Percentiles rank a stretch among this genome's conserved stretches.
Evolutionary conservation across 345 rosid genomes (phyloP).

Genomic region (Raphanus sativus): DNA sequence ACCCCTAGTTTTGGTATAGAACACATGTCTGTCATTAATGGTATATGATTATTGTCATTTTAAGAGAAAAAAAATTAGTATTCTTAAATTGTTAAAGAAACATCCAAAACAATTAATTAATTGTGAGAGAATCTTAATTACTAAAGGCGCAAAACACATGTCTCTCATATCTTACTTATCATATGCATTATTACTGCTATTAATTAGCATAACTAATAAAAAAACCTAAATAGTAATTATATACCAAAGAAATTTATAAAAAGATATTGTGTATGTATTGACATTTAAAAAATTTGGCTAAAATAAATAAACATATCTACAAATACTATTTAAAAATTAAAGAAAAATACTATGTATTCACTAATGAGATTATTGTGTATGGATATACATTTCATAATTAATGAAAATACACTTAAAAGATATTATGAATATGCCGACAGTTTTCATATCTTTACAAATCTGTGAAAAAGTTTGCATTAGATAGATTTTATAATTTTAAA

Average conservation of each 20-base stretch:
- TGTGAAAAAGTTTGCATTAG: not conserved
- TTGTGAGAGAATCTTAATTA: not conserved
- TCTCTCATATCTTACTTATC: not conserved
- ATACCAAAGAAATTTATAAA: too few relatives aligned
- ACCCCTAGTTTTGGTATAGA: constrained; percentile 1
- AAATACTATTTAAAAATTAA: too few relatives aligned
- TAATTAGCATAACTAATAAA: too few relatives aligned
- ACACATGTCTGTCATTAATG: constrained; percentile 13
- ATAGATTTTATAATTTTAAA: not conserved
- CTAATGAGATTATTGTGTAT: not conserved
- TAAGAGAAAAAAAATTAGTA: too few relatives aligned
- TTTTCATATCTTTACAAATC: not conserved
- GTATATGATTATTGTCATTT: not conserved
- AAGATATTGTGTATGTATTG: too few relatives aligned
- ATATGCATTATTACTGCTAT: not conserved
- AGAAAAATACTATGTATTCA: not conserved
- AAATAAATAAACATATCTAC: not conserved
- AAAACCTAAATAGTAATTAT: too few relatives aligned
- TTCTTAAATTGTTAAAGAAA: not conserved
- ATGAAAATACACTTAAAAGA: not conserved
- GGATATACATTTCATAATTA: not conserved
- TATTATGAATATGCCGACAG: not conserved
- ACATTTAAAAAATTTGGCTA: not conserved
- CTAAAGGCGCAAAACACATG: constrained; percentile 3
- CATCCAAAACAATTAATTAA: not conserved